Conservation (phyloP, 495 filamentous ascomycete genomes). For the Hypoxylon fragiforme region DNA sequence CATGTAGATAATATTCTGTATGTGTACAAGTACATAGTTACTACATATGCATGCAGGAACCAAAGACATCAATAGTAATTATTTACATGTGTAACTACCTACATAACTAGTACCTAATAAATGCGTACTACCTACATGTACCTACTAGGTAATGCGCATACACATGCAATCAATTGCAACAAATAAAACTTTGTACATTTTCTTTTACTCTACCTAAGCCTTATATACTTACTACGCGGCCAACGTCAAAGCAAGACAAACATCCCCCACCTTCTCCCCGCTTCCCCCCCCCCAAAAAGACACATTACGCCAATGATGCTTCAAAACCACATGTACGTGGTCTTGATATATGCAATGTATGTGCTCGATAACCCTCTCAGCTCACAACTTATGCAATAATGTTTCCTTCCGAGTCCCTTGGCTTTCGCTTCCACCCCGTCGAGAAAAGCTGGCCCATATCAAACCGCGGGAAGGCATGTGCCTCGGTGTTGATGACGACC, state of each 20-base stretch:
- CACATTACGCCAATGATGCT: constrained; percentile 25
- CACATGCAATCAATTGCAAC: too few relatives aligned
- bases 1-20: too few relatives aligned
- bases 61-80: too few relatives aligned
- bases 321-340: neutral
- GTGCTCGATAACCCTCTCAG: constrained; percentile 12
- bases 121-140: too few relatives aligned
- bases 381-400: constrained; percentile 25
- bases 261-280: too few relatives aligned
- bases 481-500: constrained; percentile 94
- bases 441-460: constrained; percentile 73
- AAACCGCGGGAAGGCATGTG: constrained; percentile 87
- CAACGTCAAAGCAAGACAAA: constrained; percentile 1
- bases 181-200: constrained; percentile 13
- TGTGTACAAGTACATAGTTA: too few relatives aligned
- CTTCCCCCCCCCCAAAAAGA: neutral
- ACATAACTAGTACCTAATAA: too few relatives aligned
- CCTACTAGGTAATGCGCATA: too few relatives aligned
- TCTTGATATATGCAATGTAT: constrained; percentile 13
- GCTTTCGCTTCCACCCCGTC: constrained; percentile 86
- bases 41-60: too few relatives aligned
- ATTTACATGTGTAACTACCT: too few relatives aligned
- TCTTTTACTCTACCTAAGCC: constrained; percentile 1
- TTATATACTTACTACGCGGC: constrained; percentile 19
- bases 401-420: constrained; percentile 49